phyloP scores from a whole-genome alignment of 768 basidiomycete genomes.

The Gautieria morchelliformis region DNA sequence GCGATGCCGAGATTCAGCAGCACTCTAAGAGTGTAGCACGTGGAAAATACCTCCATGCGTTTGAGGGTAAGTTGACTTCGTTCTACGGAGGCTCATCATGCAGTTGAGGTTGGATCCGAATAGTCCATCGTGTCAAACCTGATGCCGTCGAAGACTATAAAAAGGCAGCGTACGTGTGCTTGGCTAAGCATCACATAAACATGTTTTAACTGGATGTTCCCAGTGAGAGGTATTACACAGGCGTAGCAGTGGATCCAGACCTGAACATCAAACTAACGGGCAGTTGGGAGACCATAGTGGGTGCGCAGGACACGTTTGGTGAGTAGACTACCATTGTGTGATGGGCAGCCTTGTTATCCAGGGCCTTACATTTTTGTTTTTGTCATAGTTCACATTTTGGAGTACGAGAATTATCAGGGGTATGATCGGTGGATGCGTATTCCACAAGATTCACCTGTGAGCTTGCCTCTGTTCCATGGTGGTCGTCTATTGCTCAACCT shows the following conservation, averaged over 20 bases:
- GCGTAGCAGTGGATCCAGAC: slow-evolving; percentile 61
- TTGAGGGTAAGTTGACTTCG: slow-evolving; percentile 55
- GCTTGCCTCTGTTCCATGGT: slow-evolving; percentile 13
- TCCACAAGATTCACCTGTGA: slow-evolving; percentile 57
- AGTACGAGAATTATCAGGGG: slow-evolving; percentile 90
- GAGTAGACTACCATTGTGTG: slow-evolving; percentile 24
- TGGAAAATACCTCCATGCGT: slow-evolving; percentile 88
- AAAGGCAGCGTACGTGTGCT: slow-evolving; percentile 63
- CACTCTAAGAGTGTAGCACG: slow-evolving; percentile 85
- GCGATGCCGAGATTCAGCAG: slow-evolving; percentile 65
- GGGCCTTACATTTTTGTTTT: not conserved
- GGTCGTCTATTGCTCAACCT: not conserved
- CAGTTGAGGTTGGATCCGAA: not conserved
- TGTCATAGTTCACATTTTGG: slow-evolving; percentile 57
- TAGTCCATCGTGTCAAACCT: slow-evolving; percentile 84
- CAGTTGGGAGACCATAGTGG: slow-evolving; percentile 86
- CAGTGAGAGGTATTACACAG: slow-evolving; percentile 79
- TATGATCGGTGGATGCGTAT: slow-evolving; percentile 68
- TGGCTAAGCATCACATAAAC: not conserved
- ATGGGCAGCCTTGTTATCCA: not conserved
- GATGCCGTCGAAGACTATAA: slow-evolving; percentile 77
- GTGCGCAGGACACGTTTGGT: slow-evolving; percentile 83
- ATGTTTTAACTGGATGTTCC: slow-evolving; percentile 5
- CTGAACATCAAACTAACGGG: slow-evolving; percentile 85
- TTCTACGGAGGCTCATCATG: not conserved